Percentiles rank a stretch among this genome's conserved stretches.
These are phyloP conservation scores for Chrysoporthe puriensis DNA, from an alignment of 2,329 filamentous ascomycete species.

Conservation along the genomic window DNA sequence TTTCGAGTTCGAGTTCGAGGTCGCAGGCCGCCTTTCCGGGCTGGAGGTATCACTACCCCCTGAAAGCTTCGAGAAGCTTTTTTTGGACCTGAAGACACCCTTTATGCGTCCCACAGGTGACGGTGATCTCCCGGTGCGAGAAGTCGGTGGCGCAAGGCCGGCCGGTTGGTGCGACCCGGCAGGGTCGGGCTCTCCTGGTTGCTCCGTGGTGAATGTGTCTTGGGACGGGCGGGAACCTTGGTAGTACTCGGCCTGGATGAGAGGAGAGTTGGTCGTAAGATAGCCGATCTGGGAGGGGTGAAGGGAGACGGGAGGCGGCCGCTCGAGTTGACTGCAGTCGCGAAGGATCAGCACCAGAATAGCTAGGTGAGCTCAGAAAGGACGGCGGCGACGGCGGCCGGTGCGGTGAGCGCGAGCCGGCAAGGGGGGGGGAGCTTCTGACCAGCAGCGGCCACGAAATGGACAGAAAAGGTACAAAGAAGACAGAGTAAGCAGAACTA, in stretches of 20 bases:
- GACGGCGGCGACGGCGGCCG: constrained; percentile 21
- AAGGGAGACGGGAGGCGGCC: constrained; percentile 56
- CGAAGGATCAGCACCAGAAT: constrained; percentile 22
- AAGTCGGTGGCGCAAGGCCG: constrained; percentile 46
- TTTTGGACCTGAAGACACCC: constrained; percentile 69
- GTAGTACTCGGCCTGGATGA: constrained; percentile 62
- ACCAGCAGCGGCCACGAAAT: constrained; percentile 1
- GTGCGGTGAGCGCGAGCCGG: constrained; percentile 15
- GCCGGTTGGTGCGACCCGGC: constrained; percentile 22
- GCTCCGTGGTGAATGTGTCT: constrained; percentile 30
- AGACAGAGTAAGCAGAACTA: constrained; percentile 11
- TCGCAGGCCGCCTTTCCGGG: constrained; percentile 36
- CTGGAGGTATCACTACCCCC: constrained; percentile 48
- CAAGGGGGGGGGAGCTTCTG: constrained; percentile 21
- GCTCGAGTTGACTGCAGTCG: constrained; percentile 36
- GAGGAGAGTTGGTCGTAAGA: constrained; percentile 69
- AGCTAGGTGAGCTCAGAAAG: constrained; percentile 15
- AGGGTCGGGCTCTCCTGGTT: constrained; percentile 16
- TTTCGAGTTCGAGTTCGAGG: constrained; percentile 24
- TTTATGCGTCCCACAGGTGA: constrained; percentile 74
- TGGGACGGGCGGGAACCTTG: constrained; percentile 48
- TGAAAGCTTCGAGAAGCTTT: constrained; percentile 38
- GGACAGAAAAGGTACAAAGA: constrained; percentile 1
- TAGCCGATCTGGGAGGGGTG: constrained; percentile 70
- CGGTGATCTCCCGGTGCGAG: constrained; percentile 57